Percentiles rank a stretch among this genome's conserved stretches.
phyloP scores from a whole-genome alignment of 1,284 basidiomycete genomes.

The Ganoderma boninense region DNA sequence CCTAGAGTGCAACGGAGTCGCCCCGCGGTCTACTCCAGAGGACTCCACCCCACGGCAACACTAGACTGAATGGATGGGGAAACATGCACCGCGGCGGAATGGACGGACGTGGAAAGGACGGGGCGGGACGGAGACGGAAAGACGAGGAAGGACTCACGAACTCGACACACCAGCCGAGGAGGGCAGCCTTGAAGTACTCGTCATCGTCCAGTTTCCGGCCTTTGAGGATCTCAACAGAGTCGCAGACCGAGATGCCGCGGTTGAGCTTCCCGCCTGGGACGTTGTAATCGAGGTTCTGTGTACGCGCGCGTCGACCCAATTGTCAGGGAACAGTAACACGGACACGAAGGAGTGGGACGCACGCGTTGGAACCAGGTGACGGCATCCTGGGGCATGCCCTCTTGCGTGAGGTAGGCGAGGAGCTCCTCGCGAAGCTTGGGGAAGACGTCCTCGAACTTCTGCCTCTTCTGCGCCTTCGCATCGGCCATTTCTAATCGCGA shows the following conservation, averaged over 20 bases:
- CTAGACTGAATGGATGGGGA: not conserved
- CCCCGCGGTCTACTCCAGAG: too few species aligned
- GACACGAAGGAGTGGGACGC: conserved; percentile 34
- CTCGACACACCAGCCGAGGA: conserved; percentile 97
- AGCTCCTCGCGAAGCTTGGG: conserved; percentile 63
- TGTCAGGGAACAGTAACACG: not conserved
- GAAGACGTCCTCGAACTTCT: conserved; percentile 62
- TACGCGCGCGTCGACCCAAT: conserved; percentile 2
- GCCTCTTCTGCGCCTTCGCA: conserved; percentile 53
- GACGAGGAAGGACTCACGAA: conserved; percentile 63
- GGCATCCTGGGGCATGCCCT: conserved; percentile 86
- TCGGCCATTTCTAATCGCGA: conserved; percentile 30
- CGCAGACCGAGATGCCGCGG: conserved; percentile 94
- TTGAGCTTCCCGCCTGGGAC: conserved; percentile 97
- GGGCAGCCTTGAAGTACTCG: conserved; percentile 90
- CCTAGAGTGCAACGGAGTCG: too few species aligned
- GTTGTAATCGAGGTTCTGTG: conserved; percentile 92
- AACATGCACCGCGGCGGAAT: not conserved
- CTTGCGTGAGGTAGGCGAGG: conserved; percentile 67
- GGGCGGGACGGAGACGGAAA: not conserved
- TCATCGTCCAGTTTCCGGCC: conserved; percentile 74
- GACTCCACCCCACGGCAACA: too few species aligned
- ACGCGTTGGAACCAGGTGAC: conserved; percentile 85
- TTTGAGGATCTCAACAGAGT: conserved; percentile 91
- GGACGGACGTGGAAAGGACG: not conserved